These are phyloP conservation scores for Solanum sejunctum DNA, from an alignment of 257 asterid species.

Conservation along the genomic window DNA sequence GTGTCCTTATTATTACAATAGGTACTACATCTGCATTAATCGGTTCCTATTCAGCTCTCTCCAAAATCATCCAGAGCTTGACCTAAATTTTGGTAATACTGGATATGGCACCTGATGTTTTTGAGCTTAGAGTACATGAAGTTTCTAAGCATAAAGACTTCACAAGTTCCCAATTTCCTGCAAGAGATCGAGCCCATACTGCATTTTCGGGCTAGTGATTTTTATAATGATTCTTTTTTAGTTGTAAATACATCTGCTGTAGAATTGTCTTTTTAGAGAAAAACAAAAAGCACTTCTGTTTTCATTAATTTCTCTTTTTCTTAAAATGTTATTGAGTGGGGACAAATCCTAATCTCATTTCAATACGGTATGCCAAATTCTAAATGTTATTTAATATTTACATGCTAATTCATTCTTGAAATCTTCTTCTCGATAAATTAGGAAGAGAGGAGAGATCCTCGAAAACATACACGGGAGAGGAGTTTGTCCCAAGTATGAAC, in stretches of 20 bases:
- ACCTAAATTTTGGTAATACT: neutral
- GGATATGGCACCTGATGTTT: neutral
- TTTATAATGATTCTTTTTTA: neutral
- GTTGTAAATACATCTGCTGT: neutral
- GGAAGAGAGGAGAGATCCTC: neutral
- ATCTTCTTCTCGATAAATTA: neutral
- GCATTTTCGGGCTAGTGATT: neutral
- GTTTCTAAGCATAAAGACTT: neutral
- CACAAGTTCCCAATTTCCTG: neutral
- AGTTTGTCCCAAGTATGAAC: no score
- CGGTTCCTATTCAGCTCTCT: slow-evolving; percentile 21
- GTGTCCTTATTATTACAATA: slow-evolving; percentile 10
- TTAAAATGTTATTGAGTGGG: neutral
- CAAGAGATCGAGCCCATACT: neutral
- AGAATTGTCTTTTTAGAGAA: neutral
- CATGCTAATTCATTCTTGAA: neutral
- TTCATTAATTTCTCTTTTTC: neutral
- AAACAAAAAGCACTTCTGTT: neutral
- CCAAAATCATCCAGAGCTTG: slow-evolving; percentile 9
- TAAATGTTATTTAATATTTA: neutral
- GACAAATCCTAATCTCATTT: neutral
- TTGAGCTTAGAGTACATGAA: neutral
- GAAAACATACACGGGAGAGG: neutral
- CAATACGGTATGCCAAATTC: neutral
- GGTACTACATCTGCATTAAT: slow-evolving; percentile 11